phyloP scores from a whole-genome alignment of 2,329 filamentous ascomycete species.

The Remersonia thermophila region DNA sequence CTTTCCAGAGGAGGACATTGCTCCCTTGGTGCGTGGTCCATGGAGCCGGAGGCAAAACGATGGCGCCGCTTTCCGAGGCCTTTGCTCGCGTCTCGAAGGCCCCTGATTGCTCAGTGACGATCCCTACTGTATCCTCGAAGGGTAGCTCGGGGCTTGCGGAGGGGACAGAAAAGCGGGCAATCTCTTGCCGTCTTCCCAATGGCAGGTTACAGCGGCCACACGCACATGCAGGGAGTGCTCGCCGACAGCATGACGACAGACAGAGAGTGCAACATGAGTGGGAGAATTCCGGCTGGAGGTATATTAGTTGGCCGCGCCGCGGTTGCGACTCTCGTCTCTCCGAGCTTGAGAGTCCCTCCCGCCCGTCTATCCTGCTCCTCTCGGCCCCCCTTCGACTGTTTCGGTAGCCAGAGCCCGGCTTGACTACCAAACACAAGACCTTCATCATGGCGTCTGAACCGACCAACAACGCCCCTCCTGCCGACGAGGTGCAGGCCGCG shows the following conservation, averaged over 20 bases:
- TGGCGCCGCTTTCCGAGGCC: too few species aligned
- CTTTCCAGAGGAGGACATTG: constrained; percentile 11
- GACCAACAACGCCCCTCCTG: constrained; percentile 8
- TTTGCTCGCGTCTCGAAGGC: too few species aligned
- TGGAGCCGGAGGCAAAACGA: not conserved
- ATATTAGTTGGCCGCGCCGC: not conserved
- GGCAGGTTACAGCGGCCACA: constrained; percentile 1
- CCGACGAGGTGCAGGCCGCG: constrained; percentile 8
- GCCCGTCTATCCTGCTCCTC: not conserved
- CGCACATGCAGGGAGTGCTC: constrained; percentile 1
- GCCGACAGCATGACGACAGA: not conserved
- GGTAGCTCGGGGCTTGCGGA: too few species aligned
- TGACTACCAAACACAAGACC: too few species aligned
- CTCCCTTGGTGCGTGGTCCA: constrained; percentile 4
- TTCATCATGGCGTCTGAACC: constrained; percentile 11
- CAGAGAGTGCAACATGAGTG: not conserved
- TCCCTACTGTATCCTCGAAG: not conserved
- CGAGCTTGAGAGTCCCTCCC: not conserved
- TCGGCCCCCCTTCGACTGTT: constrained; percentile 1
- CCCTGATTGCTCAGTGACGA: constrained; percentile 3
- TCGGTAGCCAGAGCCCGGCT: not conserved
- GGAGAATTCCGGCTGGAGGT: not conserved
- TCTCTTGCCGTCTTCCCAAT: not conserved
- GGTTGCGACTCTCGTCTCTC: not conserved
- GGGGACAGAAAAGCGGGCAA: too few species aligned